phyloP scores from a whole-genome alignment of 2,329 filamentous ascomycete species.

The Lecanoromycetidae sp. region DNA sequence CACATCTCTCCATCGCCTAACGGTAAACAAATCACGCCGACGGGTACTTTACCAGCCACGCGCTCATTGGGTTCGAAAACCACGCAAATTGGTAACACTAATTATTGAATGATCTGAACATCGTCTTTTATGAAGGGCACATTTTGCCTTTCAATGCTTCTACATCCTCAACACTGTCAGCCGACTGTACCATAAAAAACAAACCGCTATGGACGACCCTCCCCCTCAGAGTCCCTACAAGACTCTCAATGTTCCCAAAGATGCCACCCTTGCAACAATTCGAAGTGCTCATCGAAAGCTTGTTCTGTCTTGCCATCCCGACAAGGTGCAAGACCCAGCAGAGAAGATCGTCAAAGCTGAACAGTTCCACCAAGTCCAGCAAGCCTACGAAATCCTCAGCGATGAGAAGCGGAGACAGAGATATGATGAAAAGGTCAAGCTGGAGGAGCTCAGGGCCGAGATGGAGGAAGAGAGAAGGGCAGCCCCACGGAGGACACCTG shows the following conservation, averaged over 20 bases:
- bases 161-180: not conserved
- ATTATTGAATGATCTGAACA: conserved; percentile 1
- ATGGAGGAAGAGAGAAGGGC: conserved; percentile 34
- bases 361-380: conserved; percentile 84
- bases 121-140: not conserved
- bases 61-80: conserved; percentile 6
- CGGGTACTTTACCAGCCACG: conserved; percentile 8
- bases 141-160: conserved; percentile 3
- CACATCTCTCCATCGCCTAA: not conserved
- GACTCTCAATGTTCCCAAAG: conserved; percentile 59
- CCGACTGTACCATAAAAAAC: not conserved
- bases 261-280: conserved; percentile 60
- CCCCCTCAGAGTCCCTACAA: conserved; percentile 64
- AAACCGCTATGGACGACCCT: conserved; percentile 37
- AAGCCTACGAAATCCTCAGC: conserved; percentile 81
- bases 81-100: conserved; percentile 3
- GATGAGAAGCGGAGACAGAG: conserved; percentile 59
- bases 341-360: conserved; percentile 68
- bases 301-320: conserved; percentile 77
- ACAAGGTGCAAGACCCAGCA: conserved; percentile 71
- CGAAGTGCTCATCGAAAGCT: conserved; percentile 73
- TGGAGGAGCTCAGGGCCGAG: conserved; percentile 53
- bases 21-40: conserved; percentile 1
- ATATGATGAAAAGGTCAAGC: conserved; percentile 64
- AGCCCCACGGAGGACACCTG: conserved; percentile 17